phyloP scores from a whole-genome alignment of 352 stramenopile species.

The Pythium brachiatum region DNA sequence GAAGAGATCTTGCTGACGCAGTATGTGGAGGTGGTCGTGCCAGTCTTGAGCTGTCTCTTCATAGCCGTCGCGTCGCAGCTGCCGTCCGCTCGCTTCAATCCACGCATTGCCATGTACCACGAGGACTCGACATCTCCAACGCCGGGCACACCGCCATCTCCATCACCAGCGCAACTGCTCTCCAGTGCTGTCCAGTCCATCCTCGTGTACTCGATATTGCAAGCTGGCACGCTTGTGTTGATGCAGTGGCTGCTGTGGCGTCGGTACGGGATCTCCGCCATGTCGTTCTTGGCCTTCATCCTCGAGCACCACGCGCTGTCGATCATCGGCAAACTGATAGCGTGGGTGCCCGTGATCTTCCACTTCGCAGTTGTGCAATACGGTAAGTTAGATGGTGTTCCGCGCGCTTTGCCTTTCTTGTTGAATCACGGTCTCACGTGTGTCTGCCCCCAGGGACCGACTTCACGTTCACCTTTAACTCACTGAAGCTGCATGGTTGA shows the following conservation, averaged over 20 bases:
- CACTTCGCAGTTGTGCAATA: neutral
- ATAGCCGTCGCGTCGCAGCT: neutral
- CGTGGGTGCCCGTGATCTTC: neutral
- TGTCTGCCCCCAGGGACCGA: neutral
- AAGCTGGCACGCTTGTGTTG: neutral
- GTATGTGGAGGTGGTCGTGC: neutral
- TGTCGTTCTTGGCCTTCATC: neutral
- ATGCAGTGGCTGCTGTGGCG: neutral
- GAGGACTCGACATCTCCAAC: neutral
- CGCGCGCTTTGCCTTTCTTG: neutral
- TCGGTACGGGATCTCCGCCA: neutral
- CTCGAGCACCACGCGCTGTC: neutral
- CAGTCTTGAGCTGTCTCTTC: neutral
- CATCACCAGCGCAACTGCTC: neutral
- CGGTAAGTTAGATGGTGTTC: too few species aligned
- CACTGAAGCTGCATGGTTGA: neutral
- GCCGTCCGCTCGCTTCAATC: neutral
- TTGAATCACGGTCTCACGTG: neutral
- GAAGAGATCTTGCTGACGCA: neutral
- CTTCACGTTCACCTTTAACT: neutral
- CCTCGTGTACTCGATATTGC: neutral
- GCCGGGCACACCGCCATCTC: neutral
- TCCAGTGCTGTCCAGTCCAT: neutral
- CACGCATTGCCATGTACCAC: neutral
- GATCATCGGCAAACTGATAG: neutral